Base-by-base conservation (phyloP, 345 rosid species). In the Garcia nutans region DNA sequence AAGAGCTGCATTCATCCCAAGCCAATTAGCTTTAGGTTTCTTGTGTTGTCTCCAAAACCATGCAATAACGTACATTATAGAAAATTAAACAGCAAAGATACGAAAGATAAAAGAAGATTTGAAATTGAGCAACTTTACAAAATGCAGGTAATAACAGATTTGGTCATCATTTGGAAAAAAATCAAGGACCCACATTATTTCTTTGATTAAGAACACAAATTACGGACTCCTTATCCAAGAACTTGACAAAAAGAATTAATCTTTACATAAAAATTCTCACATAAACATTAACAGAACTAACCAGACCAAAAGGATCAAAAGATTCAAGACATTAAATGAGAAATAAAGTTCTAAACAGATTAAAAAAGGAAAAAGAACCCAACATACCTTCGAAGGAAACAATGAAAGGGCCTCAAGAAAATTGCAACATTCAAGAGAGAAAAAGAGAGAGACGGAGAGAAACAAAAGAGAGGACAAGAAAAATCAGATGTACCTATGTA, bases 351-450 rank as follows among this genome's bases (percentile, higher is more conserved):
- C 33, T 19, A 1, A 28, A 60, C 10, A 37, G 41, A 0, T 37
- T 37, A 9, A 44, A 63, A 5, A 58, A 22, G 10, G 22, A 23
- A 5, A 57, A 22, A 23, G 5, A 57, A 50, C 44, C 44, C 23
- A 11, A 47, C 68, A 59, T 77, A 80, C 79, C 76, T 62, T 42
- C 54, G 50, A 71, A 61, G 78, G 76, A 50, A 76, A 52, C 26
- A 20, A 70, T 50, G 60, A 24, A 11, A 67, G 17, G 9, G 28
- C 52, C 20, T 5, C 20, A 0, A 16, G 13, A 28, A 62, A 62
- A 17, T 62, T 37, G 15, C 12, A 62, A 12, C 65, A 31, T 50
- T 49, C 50, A 57, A 24, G 68, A 69, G 69, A n/a, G n/a, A n/a
- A n/a, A n/a, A n/a, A 55, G 72, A 72, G 56, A 65, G 65, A 54